Conservation (phyloP, 108 stramenopile genomes). For the Thalassiosira profunda region DNA sequence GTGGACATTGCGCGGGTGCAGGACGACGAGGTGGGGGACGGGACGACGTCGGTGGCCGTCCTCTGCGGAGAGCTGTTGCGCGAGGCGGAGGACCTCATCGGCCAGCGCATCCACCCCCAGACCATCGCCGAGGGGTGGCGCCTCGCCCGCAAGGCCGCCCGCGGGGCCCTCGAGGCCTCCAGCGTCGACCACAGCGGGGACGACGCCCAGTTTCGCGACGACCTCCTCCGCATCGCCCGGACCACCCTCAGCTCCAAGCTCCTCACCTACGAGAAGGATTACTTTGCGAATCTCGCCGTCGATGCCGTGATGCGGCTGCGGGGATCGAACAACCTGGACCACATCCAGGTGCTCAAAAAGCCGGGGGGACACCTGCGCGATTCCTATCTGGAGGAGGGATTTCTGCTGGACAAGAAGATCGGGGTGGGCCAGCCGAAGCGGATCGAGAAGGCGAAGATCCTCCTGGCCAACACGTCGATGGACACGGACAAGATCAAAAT, state of each 20-base stretch:
- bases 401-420: conserved; percentile 96
- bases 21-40: conserved; percentile 99
- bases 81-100: conserved; percentile 96
- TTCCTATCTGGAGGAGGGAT: conserved; percentile 98
- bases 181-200: conserved; percentile 61
- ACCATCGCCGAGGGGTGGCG: conserved; percentile 99
- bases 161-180: conserved; percentile 73
- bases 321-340: conserved; percentile 94
- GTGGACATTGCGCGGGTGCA: conserved; percentile 99
- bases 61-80: conserved; percentile 98
- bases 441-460: conserved; percentile 97
- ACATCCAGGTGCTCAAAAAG: conserved; percentile 98
- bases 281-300: conserved; percentile 98
- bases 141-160: conserved; percentile 89
- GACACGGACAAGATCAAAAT: conserved; percentile 99
- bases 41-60: conserved; percentile 95
- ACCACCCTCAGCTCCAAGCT: conserved; percentile 99
- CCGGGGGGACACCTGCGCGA: conserved; percentile 95
- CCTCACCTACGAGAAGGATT: conserved; percentile 96
- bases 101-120: conserved; percentile 97
- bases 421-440: conserved; percentile 97
- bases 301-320: conserved; percentile 96
- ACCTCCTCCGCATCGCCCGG: conserved; percentile 94
- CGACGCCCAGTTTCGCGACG: conserved; percentile 79
- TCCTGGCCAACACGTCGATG: conserved; percentile 99